Evolutionary conservation across 306 rosid species (phyloP), one percentile per base, ranked within the genome.

Genomic region (Quercus cerris): DNA sequence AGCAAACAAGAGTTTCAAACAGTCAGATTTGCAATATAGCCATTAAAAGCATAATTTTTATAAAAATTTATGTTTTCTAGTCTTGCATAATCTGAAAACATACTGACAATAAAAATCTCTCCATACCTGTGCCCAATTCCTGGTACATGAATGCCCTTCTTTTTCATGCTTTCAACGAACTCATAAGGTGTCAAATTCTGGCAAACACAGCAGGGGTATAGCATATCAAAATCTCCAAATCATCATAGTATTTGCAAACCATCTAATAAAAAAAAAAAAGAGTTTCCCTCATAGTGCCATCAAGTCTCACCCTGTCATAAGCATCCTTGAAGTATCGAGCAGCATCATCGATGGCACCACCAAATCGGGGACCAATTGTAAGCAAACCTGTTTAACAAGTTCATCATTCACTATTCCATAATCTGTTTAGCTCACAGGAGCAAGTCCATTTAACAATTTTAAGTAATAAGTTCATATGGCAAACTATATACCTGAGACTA

Each of bases 251-350:
- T 33, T 2, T 1, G 3, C 19, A 64, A 56, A 70, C 19, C 46
- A 62, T 81, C 61, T 46, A 67, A 49, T 61, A 77, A 30, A 75
- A 62, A 59, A 35, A 14, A 22, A 59, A 35, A 14, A 22, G 28
- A 27, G 28, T 27, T 74, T 56, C 62, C 66, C 19, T 6, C 61
- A 33, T 71, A 80, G 80, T 69, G 56, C 57, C 75, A 75, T 49
- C 55, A 71, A 76, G 57, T 79, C 85, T 84, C 86, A 91, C 97
- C 90, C 82, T 91, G 85, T 96, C 98, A 83, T 75, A 92, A 69
- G 99, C 99, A 81, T 96, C 98, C 93, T 93, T 96, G 87, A 93
- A 96, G 83, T 93, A 96, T 57, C 98, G 97, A 84, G 99, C 99
- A 82, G 99, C 99, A 77, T 96, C 99, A 79, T 96, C 98, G 84